Conservation (phyloP, 331 rosid genomes). For the Quercus lobata region DNA sequence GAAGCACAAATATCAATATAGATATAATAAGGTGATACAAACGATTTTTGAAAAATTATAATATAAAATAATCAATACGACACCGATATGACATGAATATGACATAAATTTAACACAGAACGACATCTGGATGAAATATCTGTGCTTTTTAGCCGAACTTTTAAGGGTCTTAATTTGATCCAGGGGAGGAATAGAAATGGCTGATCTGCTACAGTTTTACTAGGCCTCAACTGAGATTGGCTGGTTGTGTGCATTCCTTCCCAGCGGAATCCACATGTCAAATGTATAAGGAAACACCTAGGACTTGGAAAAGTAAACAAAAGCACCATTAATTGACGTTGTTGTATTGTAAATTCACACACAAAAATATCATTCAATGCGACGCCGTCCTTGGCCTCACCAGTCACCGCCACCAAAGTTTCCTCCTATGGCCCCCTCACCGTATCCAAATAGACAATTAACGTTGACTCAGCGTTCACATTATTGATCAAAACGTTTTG, state of each 20-base stretch:
- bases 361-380: not conserved
- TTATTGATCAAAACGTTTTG: not conserved
- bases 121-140: too few species aligned
- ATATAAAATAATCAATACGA: rapidly evolving
- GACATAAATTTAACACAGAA: too few species aligned
- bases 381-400: not conserved
- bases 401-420: not conserved
- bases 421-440: not conserved
- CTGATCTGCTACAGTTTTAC: too few species aligned
- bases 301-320: not conserved
- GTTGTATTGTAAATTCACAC: not conserved
- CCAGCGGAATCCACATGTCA: not conserved
- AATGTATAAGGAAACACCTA: not conserved
- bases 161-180: too few species aligned
- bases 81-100: rapidly evolving
- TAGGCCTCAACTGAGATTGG: not conserved
- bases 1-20: rapidly evolving
- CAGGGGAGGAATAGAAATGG: too few species aligned
- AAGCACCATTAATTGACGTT: not conserved
- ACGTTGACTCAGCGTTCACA: not conserved
- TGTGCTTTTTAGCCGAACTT: too few species aligned
- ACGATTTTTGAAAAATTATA: rapidly evolving
- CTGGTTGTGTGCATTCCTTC: not conserved
- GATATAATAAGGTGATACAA: rapidly evolving
- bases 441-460: not conserved